Evolutionary conservation across 495 filamentous ascomycete species (phyloP).

Genomic region (Thermothielavioides terrestris): DNA sequence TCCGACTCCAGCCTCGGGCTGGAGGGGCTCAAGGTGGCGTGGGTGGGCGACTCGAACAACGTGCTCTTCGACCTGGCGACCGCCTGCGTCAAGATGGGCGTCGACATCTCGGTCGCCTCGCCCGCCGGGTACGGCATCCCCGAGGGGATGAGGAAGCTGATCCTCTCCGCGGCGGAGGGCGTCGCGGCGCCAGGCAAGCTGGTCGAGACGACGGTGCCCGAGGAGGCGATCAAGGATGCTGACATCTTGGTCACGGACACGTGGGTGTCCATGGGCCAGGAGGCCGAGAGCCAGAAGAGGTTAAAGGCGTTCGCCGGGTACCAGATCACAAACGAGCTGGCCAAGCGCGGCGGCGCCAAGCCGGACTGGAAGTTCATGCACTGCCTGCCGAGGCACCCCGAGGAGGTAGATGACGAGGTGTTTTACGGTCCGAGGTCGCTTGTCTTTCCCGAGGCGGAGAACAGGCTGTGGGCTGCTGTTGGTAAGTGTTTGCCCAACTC

Average conservation of each 20-base stretch:
- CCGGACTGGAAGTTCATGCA: constrained; percentile 96
- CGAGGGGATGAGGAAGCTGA: constrained; percentile 56
- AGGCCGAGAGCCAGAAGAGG: constrained; percentile 66
- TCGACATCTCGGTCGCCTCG: constrained; percentile 77
- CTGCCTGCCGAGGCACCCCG: constrained; percentile 85
- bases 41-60: constrained; percentile 96
- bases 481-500: constrained; percentile 33
- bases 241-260: constrained; percentile 93
- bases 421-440: constrained; percentile 76
- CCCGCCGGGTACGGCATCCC: constrained; percentile 77
- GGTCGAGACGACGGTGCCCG: constrained; percentile 65
- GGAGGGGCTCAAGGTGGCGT: constrained; percentile 80
- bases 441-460: constrained; percentile 91
- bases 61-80: constrained; percentile 90
- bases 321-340: constrained; percentile 78
- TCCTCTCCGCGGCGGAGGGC: constrained; percentile 50
- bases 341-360: constrained; percentile 77
- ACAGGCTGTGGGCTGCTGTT: constrained; percentile 83
- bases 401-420: constrained; percentile 91
- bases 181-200: constrained; percentile 55
- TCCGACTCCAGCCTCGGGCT: constrained; percentile 50
- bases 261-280: constrained; percentile 97
- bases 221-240: constrained; percentile 80
- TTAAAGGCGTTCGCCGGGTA: constrained; percentile 79
- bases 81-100: constrained; percentile 74